phyloP scores from a whole-genome alignment of 116 monocot species.

The Trichopus zeylanicus region DNA sequence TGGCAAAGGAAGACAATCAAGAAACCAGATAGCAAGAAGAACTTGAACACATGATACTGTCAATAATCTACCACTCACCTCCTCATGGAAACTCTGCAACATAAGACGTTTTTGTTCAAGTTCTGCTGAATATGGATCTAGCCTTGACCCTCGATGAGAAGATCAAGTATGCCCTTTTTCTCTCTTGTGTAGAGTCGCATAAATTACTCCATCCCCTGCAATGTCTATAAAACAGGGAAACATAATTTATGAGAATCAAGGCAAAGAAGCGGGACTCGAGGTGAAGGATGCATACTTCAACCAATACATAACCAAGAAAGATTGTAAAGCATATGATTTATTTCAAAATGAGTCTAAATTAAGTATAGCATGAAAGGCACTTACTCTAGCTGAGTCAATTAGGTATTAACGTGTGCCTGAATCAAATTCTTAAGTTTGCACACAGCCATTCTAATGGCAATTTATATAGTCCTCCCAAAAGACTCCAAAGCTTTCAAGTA shows the following conservation, averaged over 20 bases:
- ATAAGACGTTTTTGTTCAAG: slow-evolving; percentile 96
- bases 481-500: neutral
- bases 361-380: neutral
- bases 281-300: neutral
- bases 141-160: slow-evolving; percentile 84
- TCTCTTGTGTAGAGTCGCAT: slow-evolving; percentile 82
- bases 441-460: neutral
- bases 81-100: slow-evolving; percentile 99
- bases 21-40: neutral
- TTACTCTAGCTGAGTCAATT: neutral
- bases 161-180: slow-evolving; percentile 90
- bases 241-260: neutral
- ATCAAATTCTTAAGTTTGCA: neutral
- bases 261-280: neutral
- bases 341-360: too few species aligned
- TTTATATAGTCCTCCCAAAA: neutral
- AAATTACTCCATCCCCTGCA: slow-evolving; percentile 85
- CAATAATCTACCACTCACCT: slow-evolving; percentile 28
- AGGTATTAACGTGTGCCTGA: too few species aligned
- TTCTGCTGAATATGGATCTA: slow-evolving; percentile 76
- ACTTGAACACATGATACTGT: neutral
- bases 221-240: neutral
- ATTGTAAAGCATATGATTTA: neutral
- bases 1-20: too few species aligned
- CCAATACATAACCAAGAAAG: neutral